Percentiles rank a stretch among this genome's conserved stretches.
Conservation (phyloP, 2,329 filamentous ascomycete species). For the Pseudocercospora pini-densiflorae region DNA sequence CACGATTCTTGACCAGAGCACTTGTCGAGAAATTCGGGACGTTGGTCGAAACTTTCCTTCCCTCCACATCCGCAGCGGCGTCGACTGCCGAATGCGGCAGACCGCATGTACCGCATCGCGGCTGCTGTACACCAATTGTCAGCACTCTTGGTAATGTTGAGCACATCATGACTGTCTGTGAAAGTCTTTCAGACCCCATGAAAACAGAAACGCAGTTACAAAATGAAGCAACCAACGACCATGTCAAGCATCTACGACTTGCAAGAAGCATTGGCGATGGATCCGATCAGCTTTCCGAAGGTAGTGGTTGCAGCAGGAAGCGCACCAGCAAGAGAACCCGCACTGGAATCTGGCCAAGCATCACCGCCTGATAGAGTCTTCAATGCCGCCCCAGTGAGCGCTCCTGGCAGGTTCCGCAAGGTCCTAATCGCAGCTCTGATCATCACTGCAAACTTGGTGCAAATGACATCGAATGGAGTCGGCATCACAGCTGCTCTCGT, state of each 20-base stretch:
- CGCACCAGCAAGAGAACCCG: not conserved
- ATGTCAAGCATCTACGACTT: not conserved
- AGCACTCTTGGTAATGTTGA: no score
- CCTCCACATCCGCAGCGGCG: not conserved
- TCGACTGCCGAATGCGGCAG: not conserved
- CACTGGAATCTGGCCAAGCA: not conserved
- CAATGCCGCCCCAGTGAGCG: not conserved
- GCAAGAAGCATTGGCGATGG: not conserved
- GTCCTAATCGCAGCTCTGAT: not conserved
- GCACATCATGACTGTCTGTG: no score
- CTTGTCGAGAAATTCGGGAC: no score
- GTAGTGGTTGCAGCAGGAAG: not conserved
- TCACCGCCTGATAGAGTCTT: not conserved
- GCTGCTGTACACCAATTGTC: not conserved
- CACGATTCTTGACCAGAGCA: no score
- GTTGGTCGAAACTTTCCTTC: not conserved
- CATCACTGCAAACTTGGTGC: constrained; percentile 6
- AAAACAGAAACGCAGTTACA: no score
- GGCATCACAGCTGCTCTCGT: constrained; percentile 2
- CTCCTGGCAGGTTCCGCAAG: not conserved
- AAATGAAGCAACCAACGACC: no score
- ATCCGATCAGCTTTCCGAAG: not conserved
- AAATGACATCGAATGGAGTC: constrained; percentile 6
- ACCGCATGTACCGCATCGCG: not conserved
- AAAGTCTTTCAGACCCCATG: no score